Base-by-base conservation (phyloP, 176 grass and related monocot genomes). In the Eleusine indica region DNA sequence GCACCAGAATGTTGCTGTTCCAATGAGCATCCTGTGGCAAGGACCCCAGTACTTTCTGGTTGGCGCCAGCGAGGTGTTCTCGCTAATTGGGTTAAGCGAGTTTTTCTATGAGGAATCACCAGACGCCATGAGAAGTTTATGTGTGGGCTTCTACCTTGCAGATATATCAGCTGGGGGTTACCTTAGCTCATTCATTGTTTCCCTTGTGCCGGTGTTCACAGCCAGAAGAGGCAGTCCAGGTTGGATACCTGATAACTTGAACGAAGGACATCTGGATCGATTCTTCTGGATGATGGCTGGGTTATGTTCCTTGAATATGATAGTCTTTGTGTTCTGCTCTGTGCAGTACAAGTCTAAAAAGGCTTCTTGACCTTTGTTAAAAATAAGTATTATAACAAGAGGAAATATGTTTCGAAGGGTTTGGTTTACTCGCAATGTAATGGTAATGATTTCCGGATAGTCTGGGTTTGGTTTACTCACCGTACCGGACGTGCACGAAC, bases 21-120 rank as follows among this genome's bases (percentile, higher is more conserved):
- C 85, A 9, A 67, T 93, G 74, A 90, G 86, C 91, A 90, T 93
- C 77, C 39, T 93, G 16, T 93, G 86, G 82, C 91, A 93, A 75
- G 86, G 65, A 43, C 91, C 88, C 12, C 91, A 93, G 38, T 90
- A 90, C 77, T 83, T 93, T 9, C 60, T 93, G 64, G 21, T 88
- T 0, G 91, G 91, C 12, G 79, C n/a, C 1, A 75, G 78, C 0
- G 91, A 90, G 72, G 83, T 93, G 43, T 93, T 93, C 52, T 83
- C 88, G 6, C 6, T 21, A 9, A 86, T 90, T 60, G 91, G 91
- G 64, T 43, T 78, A 66, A 64, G 5, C 15, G 91, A 90, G 22
- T 90, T 90, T 63, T 93, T 93, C 62, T 93, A 93, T 0, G 47
- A 93, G n/a, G 85, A 93, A 56, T 88, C 88, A 44, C 91, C 91